Evolutionary conservation across 306 rosid species (phyloP).

Genomic region (Pyrus bretschneideri): DNA sequence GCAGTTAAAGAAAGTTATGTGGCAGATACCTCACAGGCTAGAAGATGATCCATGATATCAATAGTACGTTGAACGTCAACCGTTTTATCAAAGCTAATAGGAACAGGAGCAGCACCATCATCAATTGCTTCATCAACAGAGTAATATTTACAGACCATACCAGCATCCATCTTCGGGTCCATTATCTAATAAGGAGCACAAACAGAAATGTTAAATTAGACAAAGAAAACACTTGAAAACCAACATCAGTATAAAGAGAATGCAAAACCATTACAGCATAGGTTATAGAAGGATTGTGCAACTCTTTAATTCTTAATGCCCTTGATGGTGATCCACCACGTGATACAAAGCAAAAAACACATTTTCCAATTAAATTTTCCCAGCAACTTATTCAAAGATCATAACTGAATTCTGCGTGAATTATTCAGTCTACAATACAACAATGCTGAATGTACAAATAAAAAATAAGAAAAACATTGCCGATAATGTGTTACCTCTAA

Average conservation of each 20-base stretch:
- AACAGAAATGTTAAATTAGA: neutral
- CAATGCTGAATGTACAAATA: neutral
- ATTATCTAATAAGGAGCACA: conserved; percentile 55
- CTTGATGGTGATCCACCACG: neutral
- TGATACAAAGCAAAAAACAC: neutral
- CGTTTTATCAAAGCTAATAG: conserved; percentile 64
- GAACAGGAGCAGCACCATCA: conserved; percentile 93
- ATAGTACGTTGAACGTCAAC: conserved; percentile 60
- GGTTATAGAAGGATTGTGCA: neutral
- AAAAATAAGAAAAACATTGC: neutral
- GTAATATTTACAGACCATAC: conserved; percentile 70
- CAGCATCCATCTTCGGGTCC: conserved; percentile 99
- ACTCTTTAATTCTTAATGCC: neutral
- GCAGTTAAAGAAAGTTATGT: conserved; percentile 5
- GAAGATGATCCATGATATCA: conserved; percentile 92
- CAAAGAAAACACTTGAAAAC: neutral
- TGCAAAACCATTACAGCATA: neutral
- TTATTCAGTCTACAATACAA: neutral
- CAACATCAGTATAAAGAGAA: neutral
- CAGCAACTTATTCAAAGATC: neutral
- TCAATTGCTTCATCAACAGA: conserved; percentile 95
- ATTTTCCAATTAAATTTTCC: neutral
- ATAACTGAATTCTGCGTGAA: neutral
- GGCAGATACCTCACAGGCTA: conserved; percentile 81
- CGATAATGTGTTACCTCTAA: conserved; percentile 56